Evolutionary conservation across 2,329 filamentous ascomycete genomes (phyloP), one percentile per base, ranked within the genome.

Genomic region (Coleophoma cylindrospora): DNA sequence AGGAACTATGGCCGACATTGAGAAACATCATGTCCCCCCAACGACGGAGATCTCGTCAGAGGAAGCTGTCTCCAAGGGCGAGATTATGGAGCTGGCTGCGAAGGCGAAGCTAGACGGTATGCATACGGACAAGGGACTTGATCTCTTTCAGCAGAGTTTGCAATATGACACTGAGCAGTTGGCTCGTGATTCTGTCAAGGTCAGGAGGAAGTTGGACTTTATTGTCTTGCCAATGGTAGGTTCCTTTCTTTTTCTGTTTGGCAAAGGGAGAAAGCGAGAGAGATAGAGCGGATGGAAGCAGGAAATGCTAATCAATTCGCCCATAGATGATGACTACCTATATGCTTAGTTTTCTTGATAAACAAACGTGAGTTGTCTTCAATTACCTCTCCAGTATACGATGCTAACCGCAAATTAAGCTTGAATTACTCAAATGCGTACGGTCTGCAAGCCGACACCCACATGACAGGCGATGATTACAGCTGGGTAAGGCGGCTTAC

Each of bases 381-480:
- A 38, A 38, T 38, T 17, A 5, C 36, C 36, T 38, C 27, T 6
- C 9, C 27, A 7, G 9, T 27, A 5, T 3, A 27, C 7, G 27
- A 27, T 27, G 27, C 27, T 27, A 27, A 27, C 27, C 9, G 27
- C 27, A 19, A 33, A 7, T 27, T 15, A 32, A 44, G 41, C 4
- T 61, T 68, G 36, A 68, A 69, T 56, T 68, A 68, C 53, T 62
- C 65, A 41, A 72, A 71, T 46, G 68, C 70, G 8, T 74, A 73
- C 52, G 67, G 68, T 5, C 61, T 74, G 2, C 70, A 72, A 51
- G 55, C 56, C 3, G 70, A 73, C 45, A 69, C 70, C 3, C 60
- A 67, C 9, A 67, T 74, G 51, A 63, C 62, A 43, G 70, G 70
- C 40, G 62, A 70, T 47, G 62, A 70, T 50, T 73, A 74, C 55